Base-by-base conservation (phyloP, 202 grass and related monocot genomes). In the Brachypodium distachyon region DNA sequence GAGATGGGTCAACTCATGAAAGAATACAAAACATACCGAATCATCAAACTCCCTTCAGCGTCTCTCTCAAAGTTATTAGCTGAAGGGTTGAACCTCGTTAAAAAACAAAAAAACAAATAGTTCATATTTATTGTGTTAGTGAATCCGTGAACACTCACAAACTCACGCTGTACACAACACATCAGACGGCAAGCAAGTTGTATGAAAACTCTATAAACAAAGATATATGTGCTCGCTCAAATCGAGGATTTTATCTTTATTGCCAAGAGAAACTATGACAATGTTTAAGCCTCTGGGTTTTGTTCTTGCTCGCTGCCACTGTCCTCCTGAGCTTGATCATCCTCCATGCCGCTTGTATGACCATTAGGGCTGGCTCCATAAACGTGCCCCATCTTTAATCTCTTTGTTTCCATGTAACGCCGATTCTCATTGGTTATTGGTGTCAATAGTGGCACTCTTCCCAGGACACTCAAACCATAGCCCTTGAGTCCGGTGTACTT, bases 401-500 rank as follows among this genome's bases (percentile, higher is more conserved):
- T 80, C 76, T 94, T 98, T 46, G 91, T 80, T 79, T 94, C 95
- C 87, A 92, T 80, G 67, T 98, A 98, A 57, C 95, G 88, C 46
- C 73, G 53, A 34, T 98, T 98, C 65, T 98, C 95, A 33, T 82
- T 94, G 49, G 91, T 98, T 78, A 98, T 98, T 26, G 95, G 95
- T 56, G 95, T 98, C 65, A 90, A 54, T 54, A 98, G 82, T 22
- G 91, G 91, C 67, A 92, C 91, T 50, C 91, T 90, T 37, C 90
- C 89, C 8, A 85, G 54, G 36, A 94, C 80, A 73, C 91, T 94
- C 65, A 94, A 88, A 28, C 95, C 91, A 6, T 98, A 98, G 43
- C 95, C 95, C 86, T 94, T 90, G 18, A 98, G 87, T 21, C 91
- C 95, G n/a, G 80, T 76, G 57, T 98, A 98, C 76, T 98, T 95